A percentile compares a stretch with the other conserved stretches of the same genome.
Conservation (phyloP, 2,329 filamentous ascomycete species). For the Microdochium trichocladiopsis region DNA sequence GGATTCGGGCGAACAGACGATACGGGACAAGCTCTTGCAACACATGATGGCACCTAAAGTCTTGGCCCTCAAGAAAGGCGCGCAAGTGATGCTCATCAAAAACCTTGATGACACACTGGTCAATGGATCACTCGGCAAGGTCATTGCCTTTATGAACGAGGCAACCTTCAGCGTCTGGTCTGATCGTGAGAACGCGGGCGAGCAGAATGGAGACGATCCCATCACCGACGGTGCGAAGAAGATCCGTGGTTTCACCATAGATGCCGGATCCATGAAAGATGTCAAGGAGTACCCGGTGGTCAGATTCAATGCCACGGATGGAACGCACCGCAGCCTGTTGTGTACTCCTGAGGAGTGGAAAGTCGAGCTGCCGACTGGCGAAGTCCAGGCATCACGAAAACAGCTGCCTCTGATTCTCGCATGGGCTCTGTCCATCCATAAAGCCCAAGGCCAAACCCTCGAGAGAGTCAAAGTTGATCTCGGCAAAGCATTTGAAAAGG, state of each 20-base stretch:
- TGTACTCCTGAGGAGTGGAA: slow-evolving; percentile 92
- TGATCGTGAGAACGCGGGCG: slow-evolving; percentile 23
- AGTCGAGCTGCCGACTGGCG: slow-evolving; percentile 90
- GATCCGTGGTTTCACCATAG: slow-evolving; percentile 41
- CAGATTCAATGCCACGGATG: slow-evolving; percentile 73
- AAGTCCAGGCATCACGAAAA: slow-evolving; percentile 79
- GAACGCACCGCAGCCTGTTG: slow-evolving; percentile 67
- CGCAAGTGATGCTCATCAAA: slow-evolving; percentile 99
- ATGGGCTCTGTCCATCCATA: slow-evolving; percentile 96
- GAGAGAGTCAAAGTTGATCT: slow-evolving; percentile 93
- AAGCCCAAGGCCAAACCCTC: slow-evolving; percentile 91
- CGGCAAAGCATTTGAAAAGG: slow-evolving; percentile 89
- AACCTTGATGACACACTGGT: slow-evolving; percentile 92
- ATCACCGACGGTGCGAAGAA: slow-evolving; percentile 38
- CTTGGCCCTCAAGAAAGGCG: slow-evolving; percentile 79
- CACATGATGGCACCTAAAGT: slow-evolving; percentile 90
- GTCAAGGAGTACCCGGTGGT: slow-evolving; percentile 71
- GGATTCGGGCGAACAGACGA: slow-evolving; percentile 66
- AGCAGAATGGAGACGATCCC: slow-evolving; percentile 33
- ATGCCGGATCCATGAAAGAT: slow-evolving; percentile 34
- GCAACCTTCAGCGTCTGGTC: slow-evolving; percentile 26
- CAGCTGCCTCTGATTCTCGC: slow-evolving; percentile 87
- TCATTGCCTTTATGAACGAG: slow-evolving; percentile 66
- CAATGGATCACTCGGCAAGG: slow-evolving; percentile 87
- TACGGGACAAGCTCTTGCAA: slow-evolving; percentile 69